Evolutionary conservation across 306 rosid genomes (phyloP), one percentile per base, ranked within the genome.

Genomic region (Malus orientalis): DNA sequence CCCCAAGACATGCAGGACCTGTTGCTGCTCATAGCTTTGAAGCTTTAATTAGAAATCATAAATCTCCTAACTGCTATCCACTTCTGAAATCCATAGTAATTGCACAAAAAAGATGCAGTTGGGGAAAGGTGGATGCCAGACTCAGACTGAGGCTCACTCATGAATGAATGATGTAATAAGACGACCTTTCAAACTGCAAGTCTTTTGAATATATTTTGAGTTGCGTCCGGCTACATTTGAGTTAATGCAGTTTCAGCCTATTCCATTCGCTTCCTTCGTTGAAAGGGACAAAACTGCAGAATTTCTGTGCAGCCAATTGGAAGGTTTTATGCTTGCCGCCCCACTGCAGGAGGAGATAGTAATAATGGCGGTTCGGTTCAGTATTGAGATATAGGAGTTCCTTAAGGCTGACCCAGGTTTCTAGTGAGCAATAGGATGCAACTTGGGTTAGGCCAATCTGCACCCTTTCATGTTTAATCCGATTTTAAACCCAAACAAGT

Each of bases 1-100:
- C 68, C 78, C 22, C 14, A 25, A 22, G 45, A 23, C 27, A 27
- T 22, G 54, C 72, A 62, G 18, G 61, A 22, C 54, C 54, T 49
- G 5, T 49, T 14, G 54, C 54, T 14, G 54, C 54, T 45, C 36
- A 36, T 12, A 13, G 15, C 2, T 53, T 66, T 27, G 74, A 54
- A 27, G 73, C 68, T 63, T 63, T 69, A 77, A 83, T 77, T 76
- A 61, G 44, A 76, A 32, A 64, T 32, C 44, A 64, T 18, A 16
- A 32, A 22, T 63, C 23, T 59, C 74, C 71, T 55, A 86, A 84
- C 88, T 62, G 77, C 63, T 29, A 85, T 5, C 86, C 47, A 81
- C 83, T 80, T 33, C 79, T 75, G 77, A 69, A 74, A 42, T 72
- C 25, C 70, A 59, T 58, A 77, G 78, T 87, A 76, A 89, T 85